Evolutionary conservation across 352 stramenopile species (phyloP).

Genomic region (Globisporangium cederbergense): DNA sequence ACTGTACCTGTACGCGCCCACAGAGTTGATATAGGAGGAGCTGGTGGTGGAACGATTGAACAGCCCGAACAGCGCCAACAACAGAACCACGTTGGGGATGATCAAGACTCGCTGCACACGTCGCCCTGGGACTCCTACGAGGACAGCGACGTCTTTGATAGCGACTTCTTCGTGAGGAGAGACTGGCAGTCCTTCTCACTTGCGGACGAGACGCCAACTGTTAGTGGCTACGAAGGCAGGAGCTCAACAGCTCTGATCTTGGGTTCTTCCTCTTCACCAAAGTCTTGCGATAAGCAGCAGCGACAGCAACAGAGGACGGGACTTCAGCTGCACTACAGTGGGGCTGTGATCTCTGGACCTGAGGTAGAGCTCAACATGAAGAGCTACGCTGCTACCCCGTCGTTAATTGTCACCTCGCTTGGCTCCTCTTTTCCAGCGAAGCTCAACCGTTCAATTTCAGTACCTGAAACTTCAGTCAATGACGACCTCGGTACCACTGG

Average conservation of each 20-base stretch:
- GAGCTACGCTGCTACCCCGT: not conserved
- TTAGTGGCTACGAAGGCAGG: not conserved
- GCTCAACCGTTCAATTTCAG: not conserved
- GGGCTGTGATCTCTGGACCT: not conserved
- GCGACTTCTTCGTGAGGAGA: not conserved
- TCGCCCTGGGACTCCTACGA: conserved; percentile 11
- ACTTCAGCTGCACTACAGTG: not conserved
- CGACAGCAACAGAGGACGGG: not conserved
- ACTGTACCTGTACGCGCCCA: not conserved
- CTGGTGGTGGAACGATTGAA: not conserved
- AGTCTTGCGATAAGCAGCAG: not conserved
- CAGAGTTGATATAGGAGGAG: not conserved
- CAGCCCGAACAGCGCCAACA: not conserved
- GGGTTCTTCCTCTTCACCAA: not conserved
- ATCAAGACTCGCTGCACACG: not conserved
- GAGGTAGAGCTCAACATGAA: not conserved
- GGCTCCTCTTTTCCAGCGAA: not conserved
- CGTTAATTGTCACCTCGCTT: conserved; percentile 5
- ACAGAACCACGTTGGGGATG: not conserved
- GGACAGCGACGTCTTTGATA: not conserved
- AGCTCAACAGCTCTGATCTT: not conserved
- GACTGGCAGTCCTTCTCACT: conserved; percentile 6
- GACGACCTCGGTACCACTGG: not conserved
- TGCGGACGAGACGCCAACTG: not conserved
- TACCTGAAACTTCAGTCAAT: not conserved